phyloP scores from a whole-genome alignment of 139 green algal genomes.

The Chlorella sp. region DNA sequence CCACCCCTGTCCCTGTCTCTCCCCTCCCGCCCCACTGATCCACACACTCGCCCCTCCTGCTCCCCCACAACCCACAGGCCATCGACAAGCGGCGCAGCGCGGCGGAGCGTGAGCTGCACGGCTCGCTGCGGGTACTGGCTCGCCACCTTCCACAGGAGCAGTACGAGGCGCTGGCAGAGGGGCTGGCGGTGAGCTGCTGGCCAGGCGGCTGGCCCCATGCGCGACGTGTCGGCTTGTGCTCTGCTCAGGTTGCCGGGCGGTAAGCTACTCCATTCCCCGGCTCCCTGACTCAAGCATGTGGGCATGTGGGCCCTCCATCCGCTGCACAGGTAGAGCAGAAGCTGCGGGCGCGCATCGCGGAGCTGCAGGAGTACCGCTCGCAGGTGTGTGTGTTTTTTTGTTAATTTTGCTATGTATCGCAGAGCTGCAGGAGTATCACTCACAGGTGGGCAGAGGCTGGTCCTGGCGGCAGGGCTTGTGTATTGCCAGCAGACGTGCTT shows the following conservation, averaged over 20 bases:
- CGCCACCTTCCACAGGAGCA: conserved; percentile 74
- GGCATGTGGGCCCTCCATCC: too few species aligned
- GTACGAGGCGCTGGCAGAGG: conserved; percentile 87
- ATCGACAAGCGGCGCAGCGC: conserved; percentile 68
- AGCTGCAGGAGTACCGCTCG: conserved; percentile 83
- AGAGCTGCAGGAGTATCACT: conserved; percentile 84
- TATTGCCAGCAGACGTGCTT: too few species aligned
- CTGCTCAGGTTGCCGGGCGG: too few species aligned
- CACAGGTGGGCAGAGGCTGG: too few species aligned
- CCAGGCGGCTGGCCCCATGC: too few species aligned
- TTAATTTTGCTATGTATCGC: too few species aligned
- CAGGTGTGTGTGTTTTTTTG: conserved; percentile 41
- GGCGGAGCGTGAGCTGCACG: conserved; percentile 77
- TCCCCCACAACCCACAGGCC: conserved; percentile 42
- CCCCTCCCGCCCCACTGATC: background rate
- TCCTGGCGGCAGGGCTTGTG: too few species aligned
- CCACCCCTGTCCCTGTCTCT: background rate
- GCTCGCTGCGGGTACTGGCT: conserved; percentile 84
- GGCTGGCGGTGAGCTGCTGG: conserved; percentile 52
- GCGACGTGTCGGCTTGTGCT: too few species aligned
- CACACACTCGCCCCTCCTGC: background rate
- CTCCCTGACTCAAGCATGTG: too few species aligned
- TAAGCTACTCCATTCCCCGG: too few species aligned
- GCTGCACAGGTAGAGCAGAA: conserved; percentile 68
- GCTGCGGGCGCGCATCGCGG: conserved; percentile 83